Conservation (phyloP, 1,284 basidiomycete species). For the Pseudozyma thailandica region DNA sequence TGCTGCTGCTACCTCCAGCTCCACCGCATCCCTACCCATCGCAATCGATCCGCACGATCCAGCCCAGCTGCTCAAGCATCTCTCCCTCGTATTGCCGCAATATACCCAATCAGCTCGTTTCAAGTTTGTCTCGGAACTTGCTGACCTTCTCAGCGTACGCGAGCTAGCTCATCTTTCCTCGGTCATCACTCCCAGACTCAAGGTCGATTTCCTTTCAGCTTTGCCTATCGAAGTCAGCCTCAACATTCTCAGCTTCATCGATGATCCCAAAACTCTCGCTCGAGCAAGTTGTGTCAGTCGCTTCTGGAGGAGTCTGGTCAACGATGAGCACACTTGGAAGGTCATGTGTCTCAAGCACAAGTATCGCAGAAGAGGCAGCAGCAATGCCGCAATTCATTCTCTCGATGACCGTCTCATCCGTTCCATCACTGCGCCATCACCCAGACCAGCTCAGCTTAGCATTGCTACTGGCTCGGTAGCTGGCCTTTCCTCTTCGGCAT, state of each 20-base stretch:
- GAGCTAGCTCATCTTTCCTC: conserved; percentile 83
- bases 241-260: conserved; percentile 82
- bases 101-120: conserved; percentile 46
- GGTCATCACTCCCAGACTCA: conserved; percentile 80
- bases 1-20: conserved; percentile 26
- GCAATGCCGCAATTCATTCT: conserved; percentile 23
- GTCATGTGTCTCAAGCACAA: conserved; percentile 74
- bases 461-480: not conserved
- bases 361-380: conserved; percentile 44
- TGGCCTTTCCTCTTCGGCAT: not conserved
- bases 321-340: conserved; percentile 87
- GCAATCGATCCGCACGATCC: conserved; percentile 43
- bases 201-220: conserved; percentile 84
- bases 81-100: conserved; percentile 45
- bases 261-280: conserved; percentile 81
- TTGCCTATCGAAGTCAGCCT: conserved; percentile 86
- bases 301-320: conserved; percentile 81
- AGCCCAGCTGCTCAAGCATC: conserved; percentile 44
- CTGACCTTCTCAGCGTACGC: conserved; percentile 71
- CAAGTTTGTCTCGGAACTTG: conserved; percentile 56
- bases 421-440: conserved; percentile 15
- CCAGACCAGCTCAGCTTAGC: conserved; percentile 9
- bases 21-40: conserved; percentile 15
- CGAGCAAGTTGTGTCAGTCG: conserved; percentile 79
- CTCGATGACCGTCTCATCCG: conserved; percentile 43